Evolutionary conservation across 805 yeast genomes (phyloP), one percentile per base, ranked within the genome.

Genomic region (Saccharomycopsis fodiens): DNA sequence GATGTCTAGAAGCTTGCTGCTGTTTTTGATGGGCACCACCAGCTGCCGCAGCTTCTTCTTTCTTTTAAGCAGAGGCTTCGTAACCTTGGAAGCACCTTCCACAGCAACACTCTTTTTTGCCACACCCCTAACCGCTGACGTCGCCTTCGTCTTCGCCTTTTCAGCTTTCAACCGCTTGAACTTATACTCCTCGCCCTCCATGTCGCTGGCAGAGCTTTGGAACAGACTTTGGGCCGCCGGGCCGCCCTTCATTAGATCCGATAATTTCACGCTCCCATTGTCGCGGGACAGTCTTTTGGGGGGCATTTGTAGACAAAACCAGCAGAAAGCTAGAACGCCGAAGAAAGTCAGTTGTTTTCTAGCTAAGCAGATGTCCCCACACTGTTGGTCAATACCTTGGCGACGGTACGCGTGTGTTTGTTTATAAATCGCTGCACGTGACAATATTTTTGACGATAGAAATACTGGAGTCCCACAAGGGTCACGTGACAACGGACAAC

Each of bases 161-260:
- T 10, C 29, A 25, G 10, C 10, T 25, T 25, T 25, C 29, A 39
- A 25, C n/a, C 48, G 19, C 21, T 44, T 44, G 39, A 48, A 48
- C 15, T 44, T 20, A 29, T 44, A 48, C 8, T 48, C 51, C n/a
- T 48, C 51, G 35, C 44, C 44, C 34, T 48, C 51, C 21, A 48
- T 37, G 20, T 42, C 36, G 15, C 20, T 15, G 19, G 15, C 15
- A 15, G 36, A 32, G 10, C 17, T 7, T 15, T 32, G 36, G 15
- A 19, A 32, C 17, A 17, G 15, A 32, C 36, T 32, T 6, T 32
- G 8, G 36, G 36, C 36, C 20, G 36, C 8, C 20, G 6, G 17
- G 12, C 36, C 36, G 6, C 36, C 7, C 12, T 32, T 32, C 20
- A 32, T 15, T 10, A 32, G 8, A 15, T 15, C 20, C 6, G 36